Percentiles rank a stretch among this genome's conserved stretches.
These are phyloP conservation scores for Gloeophyllum trabeum DNA, from an alignment of 768 basidiomycete genomes.

Conservation along the genomic window DNA sequence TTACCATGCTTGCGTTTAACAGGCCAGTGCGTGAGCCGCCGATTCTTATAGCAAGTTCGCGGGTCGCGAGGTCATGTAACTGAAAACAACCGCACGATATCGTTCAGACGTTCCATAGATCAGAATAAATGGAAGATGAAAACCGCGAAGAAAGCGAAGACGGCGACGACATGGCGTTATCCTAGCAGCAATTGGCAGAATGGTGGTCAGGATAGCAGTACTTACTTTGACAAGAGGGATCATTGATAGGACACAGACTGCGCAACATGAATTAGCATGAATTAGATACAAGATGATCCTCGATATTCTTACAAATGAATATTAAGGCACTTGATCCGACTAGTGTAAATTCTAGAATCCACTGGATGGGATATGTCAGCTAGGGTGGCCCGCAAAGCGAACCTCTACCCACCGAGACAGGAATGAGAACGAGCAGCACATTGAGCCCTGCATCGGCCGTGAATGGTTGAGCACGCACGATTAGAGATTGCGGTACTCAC, in stretches of 20 bases:
- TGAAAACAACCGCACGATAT: conserved; percentile 16
- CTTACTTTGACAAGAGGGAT: conserved; percentile 69
- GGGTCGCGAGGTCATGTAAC: conserved; percentile 71
- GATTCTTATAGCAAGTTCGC: conserved; percentile 62
- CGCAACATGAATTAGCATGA: neutral
- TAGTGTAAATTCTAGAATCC: conserved; percentile 38
- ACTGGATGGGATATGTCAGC: conserved; percentile 24
- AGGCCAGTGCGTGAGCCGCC: conserved; percentile 72
- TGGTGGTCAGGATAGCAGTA: no score
- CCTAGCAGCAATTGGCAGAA: no score
- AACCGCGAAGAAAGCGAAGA: no score
- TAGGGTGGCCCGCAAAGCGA: neutral
- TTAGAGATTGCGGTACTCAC: conserved; percentile 22
- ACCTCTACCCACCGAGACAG: conserved; percentile 45
- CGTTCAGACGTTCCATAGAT: neutral
- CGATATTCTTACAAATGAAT: conserved; percentile 43
- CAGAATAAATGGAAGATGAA: neutral
- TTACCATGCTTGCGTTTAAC: conserved; percentile 71
- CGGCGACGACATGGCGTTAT: no score
- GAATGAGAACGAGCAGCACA: conserved; percentile 50
- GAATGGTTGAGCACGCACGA: neutral
- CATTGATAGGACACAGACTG: conserved; percentile 60
- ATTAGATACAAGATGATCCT: neutral
- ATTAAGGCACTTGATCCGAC: conserved; percentile 39
- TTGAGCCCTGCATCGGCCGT: conserved; percentile 47